Percentiles rank a stretch among this genome's conserved stretches.
Conservation (phyloP, 31 red algal genomes). For the Porphyra umbilicalis region DNA sequence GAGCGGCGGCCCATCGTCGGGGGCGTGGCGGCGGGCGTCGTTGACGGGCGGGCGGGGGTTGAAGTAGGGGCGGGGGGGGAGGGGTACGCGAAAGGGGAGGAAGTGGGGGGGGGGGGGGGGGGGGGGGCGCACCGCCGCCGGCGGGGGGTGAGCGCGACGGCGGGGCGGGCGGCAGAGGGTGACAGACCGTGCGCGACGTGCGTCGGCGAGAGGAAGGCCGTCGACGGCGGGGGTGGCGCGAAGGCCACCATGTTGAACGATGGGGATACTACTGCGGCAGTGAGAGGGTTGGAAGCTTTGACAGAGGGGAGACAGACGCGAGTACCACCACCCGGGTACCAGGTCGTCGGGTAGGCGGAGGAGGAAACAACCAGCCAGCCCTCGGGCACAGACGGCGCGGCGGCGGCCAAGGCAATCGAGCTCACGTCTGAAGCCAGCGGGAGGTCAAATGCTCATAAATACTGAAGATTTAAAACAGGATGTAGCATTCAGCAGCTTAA, state of each 20-base stretch:
- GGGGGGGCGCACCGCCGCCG: neutral
- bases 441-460: too few species aligned
- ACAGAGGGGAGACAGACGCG: too few species aligned
- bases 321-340: too few species aligned
- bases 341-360: too few species aligned
- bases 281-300: too few species aligned
- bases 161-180: neutral
- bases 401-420: too few species aligned
- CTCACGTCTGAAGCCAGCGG: too few species aligned
- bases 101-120: neutral
- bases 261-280: too few species aligned
- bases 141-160: neutral
- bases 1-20: slow-evolving; percentile 65
- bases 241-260: neutral
- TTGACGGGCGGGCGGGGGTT: neutral
- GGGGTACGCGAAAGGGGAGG: neutral
- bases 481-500: too few species aligned
- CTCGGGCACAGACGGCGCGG: too few species aligned
- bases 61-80: neutral
- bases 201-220: neutral
- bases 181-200: neutral
- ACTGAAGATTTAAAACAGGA: too few species aligned
- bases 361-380: too few species aligned
- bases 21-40: neutral
- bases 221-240: neutral